Base-by-base conservation (phyloP, 805 yeast species). In the Grigorovia yakushimaensis region DNA sequence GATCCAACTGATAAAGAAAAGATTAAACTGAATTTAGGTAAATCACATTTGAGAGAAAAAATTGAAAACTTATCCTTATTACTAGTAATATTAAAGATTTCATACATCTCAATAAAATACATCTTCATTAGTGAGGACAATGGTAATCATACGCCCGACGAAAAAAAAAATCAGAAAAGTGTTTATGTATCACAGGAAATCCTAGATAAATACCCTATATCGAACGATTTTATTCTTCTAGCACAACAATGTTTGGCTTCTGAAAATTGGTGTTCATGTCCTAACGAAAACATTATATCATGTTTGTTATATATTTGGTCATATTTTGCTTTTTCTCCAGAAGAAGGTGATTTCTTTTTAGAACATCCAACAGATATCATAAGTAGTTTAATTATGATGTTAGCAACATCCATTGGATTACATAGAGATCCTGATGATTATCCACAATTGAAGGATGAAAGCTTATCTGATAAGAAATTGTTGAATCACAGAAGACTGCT, bases 361-460 rank as follows among this genome's bases (percentile, higher is more conserved):
- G 66, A 56, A 36, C 64, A 62, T 39, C 67, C 69, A 18, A 62
- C 69, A 1, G 68, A 61, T 50, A 55, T 61, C 13, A 51, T 65
- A 2, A 51, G 56, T n/a, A 61, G 66, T 23, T 42, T 62, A 8
- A 54, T 64, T 13, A 51, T 59, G 41, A 57, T 58, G 56, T 41
- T 64, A 37, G 59, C 67, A 2, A 55, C 56, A 10, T 58, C 65
- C 4, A 64, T 63, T 33, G 69, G 67, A 9, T 48, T 64, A 17
- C 66, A 62, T 47, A 51, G 65, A 30, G 66, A 63, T 45, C 65
- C 67, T 5, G 45, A 54, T 15, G 64, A 62, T 24, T 61, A 54
- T 39, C 58, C 58, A 9, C 60, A 60, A 41, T 48, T 60, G 18
- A 43, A 49, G 33, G 57, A 55, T 21, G 38, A 49, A 20, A 30